Base-by-base conservation (phyloP, 148 eudicot species). In the Spergularia marina region DNA sequence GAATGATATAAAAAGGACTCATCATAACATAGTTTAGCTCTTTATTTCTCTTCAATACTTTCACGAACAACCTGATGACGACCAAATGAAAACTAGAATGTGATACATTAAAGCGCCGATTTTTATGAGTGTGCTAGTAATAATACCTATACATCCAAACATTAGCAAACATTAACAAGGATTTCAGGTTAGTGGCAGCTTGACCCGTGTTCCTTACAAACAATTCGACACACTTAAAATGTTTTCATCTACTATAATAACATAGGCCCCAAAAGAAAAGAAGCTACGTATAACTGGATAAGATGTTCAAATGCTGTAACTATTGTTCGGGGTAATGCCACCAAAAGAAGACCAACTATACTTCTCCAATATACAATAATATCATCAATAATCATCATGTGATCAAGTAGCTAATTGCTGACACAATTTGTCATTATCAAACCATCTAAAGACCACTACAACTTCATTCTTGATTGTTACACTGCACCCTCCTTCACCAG, bases 401-500 rank as follows among this genome's bases (percentile, higher is more conserved):
- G 58, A 72, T 30, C 40, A 56, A 41, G 49, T n/a, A 23, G 49
- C 59, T 52, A 20, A 65, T 65, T 40, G 34, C 59, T 52, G 52
- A 65, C 68, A 67, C 47, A 78, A 25, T 13, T 23, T 30, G 58
- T 69, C 61, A 69, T 40, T 34, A 70, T 51, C 7, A 53, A 73
- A 58, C 47, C 57, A 23, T 71, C 25, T 13, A 51, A 71, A 9
- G 2, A 18, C 23, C 17, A 17, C 30, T 9, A 49, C 41, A n/a
- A 23, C n/a, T 55, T 54, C 55, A 65, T 72, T 71, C 71, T 9
- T 16, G 47, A 44, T 63, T 12, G 20, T 53, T 23, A 53, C 13
- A 70, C 2, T 21, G 16, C 54, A 18, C n/a, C 9, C 3, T 44
- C 12, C 59, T 16, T 5, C 3, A 53, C n/a, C 74, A 12, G 69